Evolutionary conservation across 345 rosid genomes (phyloP), one percentile per base, ranked within the genome.

Genomic region (Gossypium ekmanianum): DNA sequence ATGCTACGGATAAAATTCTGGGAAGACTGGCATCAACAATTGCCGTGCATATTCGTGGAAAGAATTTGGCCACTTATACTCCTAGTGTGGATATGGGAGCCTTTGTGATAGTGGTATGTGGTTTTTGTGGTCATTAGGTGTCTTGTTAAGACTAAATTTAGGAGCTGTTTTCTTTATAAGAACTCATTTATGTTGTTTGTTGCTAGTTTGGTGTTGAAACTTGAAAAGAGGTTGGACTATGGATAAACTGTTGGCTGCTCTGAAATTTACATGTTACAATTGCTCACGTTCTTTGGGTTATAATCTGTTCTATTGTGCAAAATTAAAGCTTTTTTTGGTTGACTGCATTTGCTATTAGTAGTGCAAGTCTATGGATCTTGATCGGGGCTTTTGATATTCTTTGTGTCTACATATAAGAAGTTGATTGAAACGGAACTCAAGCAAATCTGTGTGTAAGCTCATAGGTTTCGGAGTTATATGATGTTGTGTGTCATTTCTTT

Each of bases 21-120:
- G 97, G 99, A 44, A 87, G 99, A 72, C 82, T 91, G 64, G 97
- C 98, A 10, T 92, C 99, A 0, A 93, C 98, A 26, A 93, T 95
- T 81, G 91, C 98, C 74, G 85, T 90, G 61, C 77, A 90, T 68
- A 93, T 95, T 73, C 94, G 99, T 61, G 99, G 99, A 74, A 95
- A 91, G 91, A 86, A 93, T 80, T 88, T 95, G 76, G 83, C 92
- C 2, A 88, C 97, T 2, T 95, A 81, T 88, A 95, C 98, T 82
- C 98, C 98, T 44, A 93, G 98, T 79, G 98, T 95, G 0, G 98
- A 95, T 88, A 91, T 92, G 99, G 99, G 99, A 57, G 94, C 98
- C 2, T 95, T 91, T 81, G 99, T 95, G 62, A 89, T 95, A 79
- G 99, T 93, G 98, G 98, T 94, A 90, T 77, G 91, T 71, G 63